These are phyloP conservation scores for Phylloporus gajari DNA, from an alignment of 1,284 basidiomycete species.

Conservation along the genomic window DNA sequence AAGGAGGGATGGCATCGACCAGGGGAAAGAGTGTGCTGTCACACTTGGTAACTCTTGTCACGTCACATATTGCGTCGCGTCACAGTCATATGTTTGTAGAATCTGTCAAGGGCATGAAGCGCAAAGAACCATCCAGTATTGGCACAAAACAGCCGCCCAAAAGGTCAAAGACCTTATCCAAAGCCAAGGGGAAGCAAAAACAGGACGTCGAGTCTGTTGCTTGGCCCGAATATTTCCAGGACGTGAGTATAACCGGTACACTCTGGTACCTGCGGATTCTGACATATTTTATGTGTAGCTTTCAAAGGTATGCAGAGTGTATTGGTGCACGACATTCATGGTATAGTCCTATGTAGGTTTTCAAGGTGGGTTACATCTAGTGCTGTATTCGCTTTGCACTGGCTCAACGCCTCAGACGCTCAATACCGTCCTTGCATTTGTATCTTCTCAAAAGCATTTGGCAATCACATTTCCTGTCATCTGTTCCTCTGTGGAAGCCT, in stretches of 20 bases:
- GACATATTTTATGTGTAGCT: slow-evolving; percentile 26
- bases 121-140: slow-evolving; percentile 17
- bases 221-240: slow-evolving; percentile 72
- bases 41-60: slow-evolving; percentile 18
- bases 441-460: slow-evolving; percentile 84
- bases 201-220: slow-evolving; percentile 14
- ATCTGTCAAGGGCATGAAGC: too few species aligned
- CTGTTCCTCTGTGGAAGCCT: slow-evolving; percentile 79
- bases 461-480: slow-evolving; percentile 84
- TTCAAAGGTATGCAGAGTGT: slow-evolving; percentile 31
- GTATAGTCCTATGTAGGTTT: slow-evolving; percentile 34
- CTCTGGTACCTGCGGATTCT: slow-evolving; percentile 3
- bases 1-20: slow-evolving; percentile 40
- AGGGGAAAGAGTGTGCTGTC: slow-evolving; percentile 1
- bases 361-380: slow-evolving; percentile 42
- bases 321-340: neutral
- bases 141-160: slow-evolving; percentile 32
- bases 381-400: neutral
- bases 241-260: slow-evolving; percentile 49
- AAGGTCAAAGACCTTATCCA: slow-evolving; percentile 35
- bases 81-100: slow-evolving; percentile 26
- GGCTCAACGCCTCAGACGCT: slow-evolving; percentile 69
- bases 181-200: slow-evolving; percentile 33
- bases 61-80: slow-evolving; percentile 33
- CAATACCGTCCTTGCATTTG: slow-evolving; percentile 90